Evolutionary conservation across 768 basidiomycete genomes (phyloP).

Genomic region (Coprinopsis marcescibilis): DNA sequence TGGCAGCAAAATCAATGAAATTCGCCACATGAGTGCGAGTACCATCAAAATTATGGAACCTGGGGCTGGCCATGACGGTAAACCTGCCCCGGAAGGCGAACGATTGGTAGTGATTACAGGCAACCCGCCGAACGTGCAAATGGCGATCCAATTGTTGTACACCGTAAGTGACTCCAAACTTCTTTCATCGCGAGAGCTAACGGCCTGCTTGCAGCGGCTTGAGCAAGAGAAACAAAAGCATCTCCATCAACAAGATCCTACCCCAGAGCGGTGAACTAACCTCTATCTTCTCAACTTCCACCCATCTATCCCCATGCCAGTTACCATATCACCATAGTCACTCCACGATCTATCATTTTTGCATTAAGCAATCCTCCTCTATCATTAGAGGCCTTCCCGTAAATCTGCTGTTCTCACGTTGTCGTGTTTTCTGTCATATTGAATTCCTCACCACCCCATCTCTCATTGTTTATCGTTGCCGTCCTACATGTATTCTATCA

Average conservation of each 20-base stretch:
- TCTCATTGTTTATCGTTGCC: too few relatives aligned
- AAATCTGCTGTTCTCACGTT: too few relatives aligned
- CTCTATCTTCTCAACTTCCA: too few relatives aligned
- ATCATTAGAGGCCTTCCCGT: too few relatives aligned
- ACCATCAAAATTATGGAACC: conserved; percentile 99
- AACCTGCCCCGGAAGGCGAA: conserved; percentile 77
- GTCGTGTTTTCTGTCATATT: too few relatives aligned
- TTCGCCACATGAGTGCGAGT: conserved; percentile 90
- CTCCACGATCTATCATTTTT: too few relatives aligned
- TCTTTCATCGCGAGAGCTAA: not conserved
- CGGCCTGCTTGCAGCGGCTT: conserved; percentile 47
- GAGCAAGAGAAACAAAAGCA: conserved; percentile 85
- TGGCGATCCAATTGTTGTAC: conserved; percentile 89
- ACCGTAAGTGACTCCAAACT: conserved; percentile 45
- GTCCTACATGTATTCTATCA: too few relatives aligned
- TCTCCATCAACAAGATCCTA: not conserved
- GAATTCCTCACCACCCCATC: too few relatives aligned
- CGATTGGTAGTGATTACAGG: conserved; percentile 95
- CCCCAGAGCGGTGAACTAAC: too few relatives aligned
- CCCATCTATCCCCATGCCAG: too few relatives aligned
- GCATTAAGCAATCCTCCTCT: too few relatives aligned
- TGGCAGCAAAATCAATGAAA: conserved; percentile 98
- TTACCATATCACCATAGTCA: too few relatives aligned
- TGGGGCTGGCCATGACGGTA: conserved; percentile 67
- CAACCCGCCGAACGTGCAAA: conserved; percentile 90